Evolutionary conservation across 345 rosid genomes (phyloP).

Genomic region (Eutrema yunnanense): DNA sequence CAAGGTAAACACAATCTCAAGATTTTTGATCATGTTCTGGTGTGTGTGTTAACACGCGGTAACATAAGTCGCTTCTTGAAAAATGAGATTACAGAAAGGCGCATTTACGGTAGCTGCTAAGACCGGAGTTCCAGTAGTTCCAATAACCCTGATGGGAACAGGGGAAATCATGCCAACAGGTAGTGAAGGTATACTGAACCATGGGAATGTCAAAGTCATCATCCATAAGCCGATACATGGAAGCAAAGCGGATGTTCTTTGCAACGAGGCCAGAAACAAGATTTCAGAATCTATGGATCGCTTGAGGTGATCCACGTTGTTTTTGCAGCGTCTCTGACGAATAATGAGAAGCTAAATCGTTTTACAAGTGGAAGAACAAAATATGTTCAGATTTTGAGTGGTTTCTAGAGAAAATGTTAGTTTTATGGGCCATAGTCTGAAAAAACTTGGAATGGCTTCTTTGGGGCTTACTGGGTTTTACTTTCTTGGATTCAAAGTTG

Average conservation of each 20-base stretch:
- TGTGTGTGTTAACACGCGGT: not conserved
- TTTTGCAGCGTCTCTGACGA: not conserved
- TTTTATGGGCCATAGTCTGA: not conserved
- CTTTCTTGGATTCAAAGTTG: not conserved
- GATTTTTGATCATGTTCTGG: not conserved
- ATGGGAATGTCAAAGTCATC: slow-evolving; percentile 61
- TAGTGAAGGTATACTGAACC: slow-evolving; percentile 60
- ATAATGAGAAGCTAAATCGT: not conserved
- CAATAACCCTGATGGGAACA: slow-evolving; percentile 80
- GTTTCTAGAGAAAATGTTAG: not conserved
- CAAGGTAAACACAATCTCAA: slow-evolving; percentile 49
- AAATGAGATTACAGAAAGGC: slow-evolving; percentile 57
- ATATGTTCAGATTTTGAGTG: not conserved
- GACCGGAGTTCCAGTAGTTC: slow-evolving; percentile 74
- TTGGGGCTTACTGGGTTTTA: not conserved
- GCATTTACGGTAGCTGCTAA: slow-evolving; percentile 87
- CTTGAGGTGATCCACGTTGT: not conserved
- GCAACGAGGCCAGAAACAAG: slow-evolving; percentile 59
- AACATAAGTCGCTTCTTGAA: not conserved
- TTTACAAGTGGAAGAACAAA: slow-evolving; percentile 11
- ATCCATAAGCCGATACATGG: slow-evolving; percentile 72
- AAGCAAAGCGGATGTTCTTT: slow-evolving; percentile 48
- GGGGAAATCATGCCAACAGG: slow-evolving; percentile 96
- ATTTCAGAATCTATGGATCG: slow-evolving; percentile 44
- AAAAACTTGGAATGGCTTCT: not conserved